Evolutionary conservation across 352 stramenopile genomes (phyloP).

Genomic region (Pythium dissimile): DNA sequence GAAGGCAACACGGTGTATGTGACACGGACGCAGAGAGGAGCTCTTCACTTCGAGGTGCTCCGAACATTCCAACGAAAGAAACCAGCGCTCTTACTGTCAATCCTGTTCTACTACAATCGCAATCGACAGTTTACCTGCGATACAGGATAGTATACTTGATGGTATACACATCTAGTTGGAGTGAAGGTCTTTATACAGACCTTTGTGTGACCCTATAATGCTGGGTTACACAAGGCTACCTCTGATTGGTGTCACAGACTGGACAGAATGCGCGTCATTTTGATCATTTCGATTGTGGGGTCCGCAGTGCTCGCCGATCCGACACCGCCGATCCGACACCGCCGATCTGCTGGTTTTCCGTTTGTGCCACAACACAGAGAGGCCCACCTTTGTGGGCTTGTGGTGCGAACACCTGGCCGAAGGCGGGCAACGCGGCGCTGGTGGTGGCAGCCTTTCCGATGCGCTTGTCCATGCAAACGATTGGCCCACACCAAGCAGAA

Average conservation of each 20-base stretch:
- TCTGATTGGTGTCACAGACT: not conserved
- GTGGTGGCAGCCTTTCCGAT: not conserved
- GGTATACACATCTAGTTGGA: no score
- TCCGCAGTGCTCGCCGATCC: no score
- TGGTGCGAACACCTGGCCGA: no score
- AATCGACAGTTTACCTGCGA: no score
- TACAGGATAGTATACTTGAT: no score
- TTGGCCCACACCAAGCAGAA: constrained; percentile 29
- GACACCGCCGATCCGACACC: no score
- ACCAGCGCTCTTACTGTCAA: not conserved
- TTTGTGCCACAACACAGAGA: constrained; percentile 8
- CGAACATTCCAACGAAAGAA: constrained; percentile 3
- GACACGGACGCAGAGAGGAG: not conserved
- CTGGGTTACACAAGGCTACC: no score
- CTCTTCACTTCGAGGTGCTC: constrained; percentile 2
- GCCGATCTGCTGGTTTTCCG: not conserved
- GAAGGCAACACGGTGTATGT: constrained; percentile 3
- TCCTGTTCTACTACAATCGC: not conserved
- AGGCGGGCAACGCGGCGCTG: not conserved
- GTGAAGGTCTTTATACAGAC: no score
- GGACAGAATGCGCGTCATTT: not conserved
- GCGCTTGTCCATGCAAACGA: constrained; percentile 23
- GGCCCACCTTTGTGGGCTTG: not conserved
- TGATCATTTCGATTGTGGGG: constrained; percentile 5
- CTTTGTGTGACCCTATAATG: no score